These are phyloP conservation scores for Neonectria hederae DNA, from an alignment of 2,329 filamentous ascomycete species.

Conservation along the genomic window DNA sequence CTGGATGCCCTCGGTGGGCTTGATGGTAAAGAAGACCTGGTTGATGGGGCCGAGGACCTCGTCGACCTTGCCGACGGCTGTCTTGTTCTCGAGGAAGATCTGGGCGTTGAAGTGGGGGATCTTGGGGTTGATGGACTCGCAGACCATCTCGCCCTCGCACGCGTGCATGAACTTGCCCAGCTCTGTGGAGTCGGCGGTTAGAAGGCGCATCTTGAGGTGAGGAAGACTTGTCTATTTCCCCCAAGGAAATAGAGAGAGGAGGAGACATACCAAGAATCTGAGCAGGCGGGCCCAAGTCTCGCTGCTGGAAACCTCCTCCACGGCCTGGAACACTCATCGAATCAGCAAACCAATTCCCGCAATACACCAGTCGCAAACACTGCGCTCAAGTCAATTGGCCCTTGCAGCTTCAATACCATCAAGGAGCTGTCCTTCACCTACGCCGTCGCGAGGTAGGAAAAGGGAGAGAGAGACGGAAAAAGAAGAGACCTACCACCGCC, in stretches of 20 bases:
- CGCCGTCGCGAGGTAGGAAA: background rate
- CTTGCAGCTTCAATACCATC: background rate
- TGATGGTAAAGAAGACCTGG: constrained; percentile 98
- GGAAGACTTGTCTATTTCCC: too few relatives aligned
- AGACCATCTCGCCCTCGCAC: constrained; percentile 97
- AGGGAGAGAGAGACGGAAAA: background rate
- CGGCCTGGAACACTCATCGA: constrained; percentile 41
- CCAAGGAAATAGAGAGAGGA: constrained; percentile 4
- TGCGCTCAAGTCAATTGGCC: background rate
- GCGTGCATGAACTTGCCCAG: constrained; percentile 95
- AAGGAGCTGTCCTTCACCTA: background rate
- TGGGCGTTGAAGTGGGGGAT: constrained; percentile 99
- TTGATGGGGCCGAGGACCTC: constrained; percentile 98
- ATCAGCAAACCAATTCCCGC: constrained; percentile 26
- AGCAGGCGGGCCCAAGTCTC: constrained; percentile 52
- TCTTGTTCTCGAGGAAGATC: constrained; percentile 99
- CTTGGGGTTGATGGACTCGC: constrained; percentile 93
- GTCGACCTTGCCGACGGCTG: constrained; percentile 93
- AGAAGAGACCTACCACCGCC: constrained; percentile 46
- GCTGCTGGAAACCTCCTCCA: constrained; percentile 52
- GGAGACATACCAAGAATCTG: constrained; percentile 48
- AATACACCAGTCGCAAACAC: constrained; percentile 1
- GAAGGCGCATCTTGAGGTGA: background rate
- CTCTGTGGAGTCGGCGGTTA: constrained; percentile 59
- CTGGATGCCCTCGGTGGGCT: constrained; percentile 95